Base-by-base conservation (phyloP, 306 rosid species). In the Neltuma alba region DNA sequence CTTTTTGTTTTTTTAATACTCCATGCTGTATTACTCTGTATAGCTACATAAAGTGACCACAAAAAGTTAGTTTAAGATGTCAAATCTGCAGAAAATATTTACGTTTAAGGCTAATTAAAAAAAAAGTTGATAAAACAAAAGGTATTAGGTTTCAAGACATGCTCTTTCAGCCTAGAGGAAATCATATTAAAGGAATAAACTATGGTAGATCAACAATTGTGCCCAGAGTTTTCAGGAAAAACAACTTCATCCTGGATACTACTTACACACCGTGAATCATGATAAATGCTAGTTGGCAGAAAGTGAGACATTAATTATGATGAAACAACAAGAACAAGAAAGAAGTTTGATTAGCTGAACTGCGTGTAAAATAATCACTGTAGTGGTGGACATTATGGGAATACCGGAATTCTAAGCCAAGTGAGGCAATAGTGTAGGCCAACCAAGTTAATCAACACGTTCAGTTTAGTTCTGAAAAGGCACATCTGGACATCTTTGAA, bases 401-500 rank as follows among this genome's bases (percentile, higher is more conserved):
- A 60, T 92, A 94, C 98, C 91, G 72, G 92, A 55, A 91, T 82
- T 63, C 75, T 45, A 58, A 94, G 97, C 82, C 82, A 81, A 58
- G 73, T 31, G 9, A 81, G 9, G 85, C 93, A 87, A 84, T 89
- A 92, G 70, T 89, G 95, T 64, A 94, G 70, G 54, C 93, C 97
- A 82, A 92, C 85, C 89, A 94, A 89, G 82, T 94, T 91, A 69
- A 88, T 72, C 67, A 92, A 76, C 82, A 86, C 90, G 70, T 78
- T 85, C 64, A 73, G 75, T 75, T 83, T 75, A 38, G 88, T 88
- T 71, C 84, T 87, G 91, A 94, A 87, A 58, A 94, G 86, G 72
- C 84, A 77, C 80, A 88, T 85, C 73, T 86, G 90, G 28, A 85
- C 88, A 68, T 94, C 98, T 76, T 87, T 84, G 70, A 86, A 92